Conservation (phyloP, 1,284 basidiomycete species). For the Pseudozyma flocculosa region DNA sequence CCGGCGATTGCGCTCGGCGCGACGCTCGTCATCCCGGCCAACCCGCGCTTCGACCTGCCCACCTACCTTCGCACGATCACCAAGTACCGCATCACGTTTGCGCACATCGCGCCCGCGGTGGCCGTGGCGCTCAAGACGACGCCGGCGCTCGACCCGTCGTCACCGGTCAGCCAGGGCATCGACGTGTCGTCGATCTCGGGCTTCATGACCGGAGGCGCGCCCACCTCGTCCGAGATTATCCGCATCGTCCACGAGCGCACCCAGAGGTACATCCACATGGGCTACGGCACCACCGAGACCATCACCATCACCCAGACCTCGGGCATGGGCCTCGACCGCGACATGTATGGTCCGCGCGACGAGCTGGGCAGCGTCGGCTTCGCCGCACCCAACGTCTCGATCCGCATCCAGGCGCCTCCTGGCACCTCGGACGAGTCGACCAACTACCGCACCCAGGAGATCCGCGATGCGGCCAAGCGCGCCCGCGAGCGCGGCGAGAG, state of each 20-base stretch:
- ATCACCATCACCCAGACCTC: conserved; percentile 25
- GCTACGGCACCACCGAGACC: conserved; percentile 43
- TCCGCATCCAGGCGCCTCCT: conserved; percentile 27
- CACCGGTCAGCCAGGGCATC: conserved; percentile 31
- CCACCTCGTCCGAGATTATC: conserved; percentile 56
- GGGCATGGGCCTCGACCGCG: conserved; percentile 18
- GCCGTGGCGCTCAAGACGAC: conserved; percentile 58
- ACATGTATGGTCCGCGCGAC: conserved; percentile 8
- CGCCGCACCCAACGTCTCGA: conserved; percentile 13
- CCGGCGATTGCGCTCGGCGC: conserved; percentile 55
- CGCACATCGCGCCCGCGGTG: conserved; percentile 60
- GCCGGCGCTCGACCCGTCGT: conserved; percentile 36
- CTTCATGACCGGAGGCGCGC: conserved; percentile 59
- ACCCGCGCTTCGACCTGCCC: conserved; percentile 54
- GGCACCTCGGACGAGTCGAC: conserved; percentile 15
- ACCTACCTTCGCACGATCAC: conserved; percentile 56
- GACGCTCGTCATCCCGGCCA: conserved; percentile 51
- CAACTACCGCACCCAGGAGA: conserved; percentile 20
- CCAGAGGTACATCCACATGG: conserved; percentile 55
- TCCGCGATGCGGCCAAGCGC: conserved; percentile 10
- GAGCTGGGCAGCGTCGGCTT: conserved; percentile 40
- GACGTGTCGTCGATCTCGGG: conserved; percentile 56
- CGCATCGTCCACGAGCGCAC: conserved; percentile 56
- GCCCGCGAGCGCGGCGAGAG: conserved; percentile 23
- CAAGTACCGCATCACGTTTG: conserved; percentile 55